Conservation (phyloP, 352 stramenopile species). For the Phytophthora pinifolia region DNA sequence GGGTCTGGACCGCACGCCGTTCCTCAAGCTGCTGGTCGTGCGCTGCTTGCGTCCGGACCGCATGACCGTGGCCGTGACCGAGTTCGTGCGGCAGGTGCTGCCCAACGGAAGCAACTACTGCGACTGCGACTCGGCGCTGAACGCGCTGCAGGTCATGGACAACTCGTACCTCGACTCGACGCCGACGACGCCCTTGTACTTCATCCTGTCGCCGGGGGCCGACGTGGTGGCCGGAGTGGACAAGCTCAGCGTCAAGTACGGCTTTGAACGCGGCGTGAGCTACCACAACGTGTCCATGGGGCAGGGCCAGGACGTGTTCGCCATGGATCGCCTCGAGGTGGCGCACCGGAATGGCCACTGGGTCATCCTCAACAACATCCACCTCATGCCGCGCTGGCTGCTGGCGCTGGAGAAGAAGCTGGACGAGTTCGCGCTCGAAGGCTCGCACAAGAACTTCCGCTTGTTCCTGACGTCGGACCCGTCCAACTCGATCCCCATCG, state of each 20-base stretch:
- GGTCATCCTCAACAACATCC: slow-evolving; percentile 98
- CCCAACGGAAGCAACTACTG: slow-evolving; percentile 94
- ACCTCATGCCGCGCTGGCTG: slow-evolving; percentile 97
- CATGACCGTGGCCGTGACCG: slow-evolving; percentile 93
- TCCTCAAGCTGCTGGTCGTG: slow-evolving; percentile 97
- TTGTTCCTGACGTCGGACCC: slow-evolving; percentile 95
- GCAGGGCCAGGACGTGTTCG: slow-evolving; percentile 95
- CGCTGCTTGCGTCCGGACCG: slow-evolving; percentile 93
- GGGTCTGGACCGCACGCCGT: slow-evolving; percentile 93
- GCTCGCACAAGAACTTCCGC: slow-evolving; percentile 94
- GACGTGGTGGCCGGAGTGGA: slow-evolving; percentile 96
- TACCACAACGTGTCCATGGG: slow-evolving; percentile 99
- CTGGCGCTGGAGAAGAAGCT: slow-evolving; percentile 97
- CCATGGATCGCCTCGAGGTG: slow-evolving; percentile 94
- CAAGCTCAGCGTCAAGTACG: slow-evolving; percentile 93
- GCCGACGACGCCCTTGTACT: slow-evolving; percentile 95
- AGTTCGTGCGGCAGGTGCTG: slow-evolving; percentile 94
- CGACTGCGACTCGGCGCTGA: slow-evolving; percentile 96
- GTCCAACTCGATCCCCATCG: slow-evolving; percentile 93
- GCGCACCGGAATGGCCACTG: slow-evolving; percentile 96
- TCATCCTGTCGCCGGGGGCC: slow-evolving; percentile 95
- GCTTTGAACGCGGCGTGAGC: slow-evolving; percentile 94
- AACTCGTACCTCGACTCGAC: slow-evolving; percentile 95
- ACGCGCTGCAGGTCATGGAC: slow-evolving; percentile 95
- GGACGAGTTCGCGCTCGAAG: slow-evolving; percentile 94